Conservation (phyloP, 2,329 filamentous ascomycete species). For the Epichloe baconii region DNA sequence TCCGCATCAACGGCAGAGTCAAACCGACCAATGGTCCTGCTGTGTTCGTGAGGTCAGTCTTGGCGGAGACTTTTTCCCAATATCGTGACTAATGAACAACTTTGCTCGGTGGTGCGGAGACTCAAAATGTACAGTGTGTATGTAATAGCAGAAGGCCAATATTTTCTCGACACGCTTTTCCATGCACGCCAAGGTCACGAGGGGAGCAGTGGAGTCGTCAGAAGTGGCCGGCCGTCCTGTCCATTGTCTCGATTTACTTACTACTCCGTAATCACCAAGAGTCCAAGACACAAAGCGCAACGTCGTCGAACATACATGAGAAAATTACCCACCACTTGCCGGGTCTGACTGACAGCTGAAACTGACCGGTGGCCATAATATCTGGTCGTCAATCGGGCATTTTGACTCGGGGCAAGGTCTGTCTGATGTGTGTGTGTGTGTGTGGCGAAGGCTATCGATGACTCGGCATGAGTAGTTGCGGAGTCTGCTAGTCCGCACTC, state of each 20-base stretch:
- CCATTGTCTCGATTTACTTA: background rate
- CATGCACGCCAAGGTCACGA: background rate
- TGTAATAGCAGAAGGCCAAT: background rate
- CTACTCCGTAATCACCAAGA: no score
- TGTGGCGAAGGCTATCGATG: background rate
- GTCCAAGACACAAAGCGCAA: background rate
- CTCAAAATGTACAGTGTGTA: no score
- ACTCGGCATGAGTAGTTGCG: background rate
- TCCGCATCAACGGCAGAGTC: background rate
- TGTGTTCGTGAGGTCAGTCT: background rate
- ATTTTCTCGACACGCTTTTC: background rate
- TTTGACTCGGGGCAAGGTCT: constrained; percentile 1
- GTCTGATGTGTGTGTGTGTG: background rate
- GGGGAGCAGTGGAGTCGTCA: background rate
- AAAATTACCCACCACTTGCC: background rate
- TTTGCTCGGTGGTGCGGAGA: background rate
- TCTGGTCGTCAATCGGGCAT: background rate
- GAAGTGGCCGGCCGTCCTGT: background rate
- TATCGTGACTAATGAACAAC: background rate
- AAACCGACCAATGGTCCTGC: background rate
- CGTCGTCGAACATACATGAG: background rate
- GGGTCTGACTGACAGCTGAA: background rate
- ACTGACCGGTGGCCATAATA: background rate
- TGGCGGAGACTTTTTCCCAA: background rate
- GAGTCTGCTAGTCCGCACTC: background rate